phyloP scores from a whole-genome alignment of 225 moss, liverwort and hornwort genomes.

The Bryoerythrophyllum caledonicum region DNA sequence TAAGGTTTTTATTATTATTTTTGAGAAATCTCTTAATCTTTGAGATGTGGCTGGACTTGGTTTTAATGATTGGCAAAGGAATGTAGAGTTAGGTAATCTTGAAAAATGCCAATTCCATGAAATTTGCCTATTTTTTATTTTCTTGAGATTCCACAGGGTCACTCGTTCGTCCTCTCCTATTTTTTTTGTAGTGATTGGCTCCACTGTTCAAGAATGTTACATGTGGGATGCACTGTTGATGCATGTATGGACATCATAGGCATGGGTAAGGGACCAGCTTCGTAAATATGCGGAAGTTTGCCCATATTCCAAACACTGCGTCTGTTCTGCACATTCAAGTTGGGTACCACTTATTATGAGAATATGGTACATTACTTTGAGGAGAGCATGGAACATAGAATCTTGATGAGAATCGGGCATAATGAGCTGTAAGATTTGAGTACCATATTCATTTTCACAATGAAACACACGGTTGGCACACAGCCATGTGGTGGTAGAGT shows the following conservation, averaged over 20 bases:
- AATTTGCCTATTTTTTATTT: not conserved
- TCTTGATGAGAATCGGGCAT: not conserved
- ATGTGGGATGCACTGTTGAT: not conserved
- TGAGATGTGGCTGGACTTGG: not conserved
- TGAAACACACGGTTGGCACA: not conserved
- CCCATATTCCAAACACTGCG: not conserved
- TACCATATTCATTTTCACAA: not conserved
- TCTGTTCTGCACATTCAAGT: not conserved
- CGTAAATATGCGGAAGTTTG: not conserved
- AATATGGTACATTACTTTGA: not conserved
- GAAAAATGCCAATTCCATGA: not conserved
- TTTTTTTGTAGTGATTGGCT: not conserved
- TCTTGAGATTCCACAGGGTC: not conserved
- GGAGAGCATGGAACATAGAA: not conserved
- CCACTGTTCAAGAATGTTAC: slow-evolving; percentile 1
- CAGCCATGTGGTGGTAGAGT: not conserved
- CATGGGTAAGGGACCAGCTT: not conserved
- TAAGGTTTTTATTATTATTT: not conserved
- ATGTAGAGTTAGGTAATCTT: not conserved
- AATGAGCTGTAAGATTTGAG: not conserved
- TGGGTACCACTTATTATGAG: not conserved
- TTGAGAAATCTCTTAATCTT: too few species aligned
- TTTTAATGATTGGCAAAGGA: slow-evolving; percentile 2
- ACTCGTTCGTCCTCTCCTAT: too few species aligned
- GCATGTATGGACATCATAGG: not conserved